Percentiles rank a stretch among this genome's conserved stretches.
phyloP scores from a whole-genome alignment of 2,329 filamentous ascomycete genomes.

The Onygenales sp. region DNA sequence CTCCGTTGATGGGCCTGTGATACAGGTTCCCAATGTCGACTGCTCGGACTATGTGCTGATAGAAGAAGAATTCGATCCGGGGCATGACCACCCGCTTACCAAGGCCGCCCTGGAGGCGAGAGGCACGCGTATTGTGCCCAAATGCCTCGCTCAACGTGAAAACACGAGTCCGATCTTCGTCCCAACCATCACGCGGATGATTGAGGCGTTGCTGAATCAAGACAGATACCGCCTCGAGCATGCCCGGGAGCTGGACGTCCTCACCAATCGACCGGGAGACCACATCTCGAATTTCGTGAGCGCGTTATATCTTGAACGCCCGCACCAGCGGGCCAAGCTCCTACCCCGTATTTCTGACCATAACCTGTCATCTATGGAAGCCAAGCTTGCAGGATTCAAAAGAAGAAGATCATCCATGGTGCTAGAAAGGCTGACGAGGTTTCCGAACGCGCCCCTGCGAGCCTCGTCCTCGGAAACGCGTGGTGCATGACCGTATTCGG shows the following conservation, averaged over 20 bases:
- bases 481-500: neutral
- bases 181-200: constrained; percentile 1
- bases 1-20: neutral
- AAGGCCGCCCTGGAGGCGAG: neutral
- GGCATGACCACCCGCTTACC: neutral
- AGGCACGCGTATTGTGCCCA: neutral
- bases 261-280: neutral
- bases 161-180: constrained; percentile 1
- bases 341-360: neutral
- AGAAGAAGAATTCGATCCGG: neutral
- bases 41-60: neutral
- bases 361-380: constrained; percentile 1
- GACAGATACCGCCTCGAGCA: neutral
- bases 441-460: neutral
- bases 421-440: neutral
- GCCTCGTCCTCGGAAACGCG: neutral
- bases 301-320: neutral
- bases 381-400: neutral
- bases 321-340: neutral
- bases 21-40: constrained; percentile 1
- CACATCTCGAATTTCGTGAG: neutral
- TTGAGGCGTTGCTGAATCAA: constrained; percentile 2
- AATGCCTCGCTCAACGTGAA: neutral
- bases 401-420: neutral
- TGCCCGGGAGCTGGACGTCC: neutral